Evolutionary conservation across 768 basidiomycete species (phyloP), one percentile per base, ranked within the genome.

Genomic region (Suillus subalutaceus): DNA sequence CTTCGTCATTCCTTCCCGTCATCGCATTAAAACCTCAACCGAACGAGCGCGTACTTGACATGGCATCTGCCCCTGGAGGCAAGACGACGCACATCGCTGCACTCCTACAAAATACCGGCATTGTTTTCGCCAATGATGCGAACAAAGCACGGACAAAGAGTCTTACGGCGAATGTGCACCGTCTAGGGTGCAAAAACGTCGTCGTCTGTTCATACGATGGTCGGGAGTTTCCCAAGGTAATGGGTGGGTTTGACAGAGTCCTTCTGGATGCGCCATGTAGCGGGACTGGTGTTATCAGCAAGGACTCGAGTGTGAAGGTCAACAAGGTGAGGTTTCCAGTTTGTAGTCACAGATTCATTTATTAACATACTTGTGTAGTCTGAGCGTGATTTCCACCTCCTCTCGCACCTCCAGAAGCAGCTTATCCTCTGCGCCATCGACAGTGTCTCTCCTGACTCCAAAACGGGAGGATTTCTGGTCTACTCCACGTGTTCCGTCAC

Each of bases 401-500:
- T 99, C n/a, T 90, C 95, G 5, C 97, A 99, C 75, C 85, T 99
- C 20, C 97, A 99, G 80, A 99, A 99, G 79, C 97, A 99, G 77
- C 87, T 99, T 52, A 93, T 99, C 72, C 86, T 99, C 62, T 99
- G 97, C 78, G 97, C 97, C 18, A 95, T 99, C 76, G 97, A 99
- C 82, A 97, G 95, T 62, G 90, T 97, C 62, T 90, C 88, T 69
- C 88, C 96, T 12, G 89, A 90, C 65, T 97, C 96, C 6, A 90
- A 91, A 72, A 93, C 92, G 1, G 97, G 97, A 6, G 96, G 96
- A 35, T 94, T 90, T 78, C 80, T 99, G 71, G 97, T 99, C 64
- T 99, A 99, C 81, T 99, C 97, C 57, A 99, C 97, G 0, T 99
- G 97, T 77, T 98, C 96, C 6, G 95, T 99, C 63, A 97, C 92